Evolutionary conservation across 2,329 filamentous ascomycete genomes (phyloP).

Genomic region (Annulohypoxylon truncatum): DNA sequence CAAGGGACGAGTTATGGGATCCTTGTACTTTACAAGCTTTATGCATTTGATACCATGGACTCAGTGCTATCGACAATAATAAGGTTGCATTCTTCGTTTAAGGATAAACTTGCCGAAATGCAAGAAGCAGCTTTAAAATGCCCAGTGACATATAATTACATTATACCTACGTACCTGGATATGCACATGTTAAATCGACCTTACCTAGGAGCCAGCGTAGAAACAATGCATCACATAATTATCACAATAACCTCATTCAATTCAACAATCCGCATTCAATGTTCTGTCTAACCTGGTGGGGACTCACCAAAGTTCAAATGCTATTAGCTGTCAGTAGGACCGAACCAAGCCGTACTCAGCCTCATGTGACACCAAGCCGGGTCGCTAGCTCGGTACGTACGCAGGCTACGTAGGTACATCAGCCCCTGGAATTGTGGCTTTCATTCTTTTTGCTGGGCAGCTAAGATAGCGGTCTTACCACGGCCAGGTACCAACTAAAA

Average conservation of each 20-base stretch:
- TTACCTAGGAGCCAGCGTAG: background rate
- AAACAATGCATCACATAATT: background rate
- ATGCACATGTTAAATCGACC: background rate
- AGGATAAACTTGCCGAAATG: background rate
- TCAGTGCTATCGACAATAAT: background rate
- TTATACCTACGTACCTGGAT: background rate
- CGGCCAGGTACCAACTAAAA: background rate
- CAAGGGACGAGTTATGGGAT: background rate
- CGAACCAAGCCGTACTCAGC: slow-evolving; percentile 18
- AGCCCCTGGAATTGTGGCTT: slow-evolving; percentile 22
- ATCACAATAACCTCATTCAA: background rate
- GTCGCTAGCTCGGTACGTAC: slow-evolving; percentile 4
- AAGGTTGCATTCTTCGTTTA: slow-evolving; percentile 5
- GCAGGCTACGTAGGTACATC: slow-evolving; percentile 1
- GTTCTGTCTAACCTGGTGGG: slow-evolving; percentile 4
- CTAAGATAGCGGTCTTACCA: background rate
- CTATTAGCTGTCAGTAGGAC: background rate
- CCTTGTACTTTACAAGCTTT: slow-evolving; percentile 12
- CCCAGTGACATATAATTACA: background rate
- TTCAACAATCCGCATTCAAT: background rate
- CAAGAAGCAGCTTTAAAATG: background rate
- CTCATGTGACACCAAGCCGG: slow-evolving; percentile 10
- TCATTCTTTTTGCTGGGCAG: background rate
- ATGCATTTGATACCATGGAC: slow-evolving; percentile 31
- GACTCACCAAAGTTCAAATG: too few relatives aligned